Base-by-base conservation (phyloP, 352 stramenopile genomes). In the Pythium dissimile region DNA sequence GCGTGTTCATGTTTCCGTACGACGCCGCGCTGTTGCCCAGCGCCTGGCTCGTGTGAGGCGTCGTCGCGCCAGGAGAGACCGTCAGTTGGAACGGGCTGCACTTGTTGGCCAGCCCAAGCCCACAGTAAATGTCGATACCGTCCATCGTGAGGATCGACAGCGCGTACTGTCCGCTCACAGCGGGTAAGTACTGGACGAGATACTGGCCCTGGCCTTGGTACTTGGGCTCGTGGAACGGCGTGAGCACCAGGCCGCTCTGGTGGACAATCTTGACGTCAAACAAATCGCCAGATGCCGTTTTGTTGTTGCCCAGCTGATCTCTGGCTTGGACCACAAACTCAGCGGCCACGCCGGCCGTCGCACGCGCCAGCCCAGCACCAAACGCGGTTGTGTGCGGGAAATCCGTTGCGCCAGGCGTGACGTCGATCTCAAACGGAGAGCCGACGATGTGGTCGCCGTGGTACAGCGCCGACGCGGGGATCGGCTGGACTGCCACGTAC, bases 41-140 rank as follows among this genome's bases (percentile, higher is more conserved):
- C 13, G 87, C 89, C 67, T 98, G 90, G 37, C 80, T 97, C 2
- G 86, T 97, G 37, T 92, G 84, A 1, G 92, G 75, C 9, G 91
- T 85, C 15, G 92, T 97, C 27, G 80, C 67, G 3, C 96, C 96
- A 32, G 96, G 94, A 11, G 69, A 48, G 6, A 98, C 88, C 9
- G 67, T 69, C 5, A 99, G 54, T 5, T 65, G 42, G 59, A 98
- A 99, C 12, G 96, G 96, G 63, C 90, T 98, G 78, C 96, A 99
- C 65, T 98, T 98, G 34, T 91, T 73, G 1, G 80, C 66, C 46
- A 92, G 83, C 18, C 93, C 94, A 1, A 84, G 67, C 0, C 95
- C 95, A 56, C 95, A 98, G 68, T 98, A 98, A 66, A 98, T 98
- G 63, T 98, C 86, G 7, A 84, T 94, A 20, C 84, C 90, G 30